Evolutionary conservation across 2,329 filamentous ascomycete species (phyloP).

Genomic region (Colletotrichum sp.): DNA sequence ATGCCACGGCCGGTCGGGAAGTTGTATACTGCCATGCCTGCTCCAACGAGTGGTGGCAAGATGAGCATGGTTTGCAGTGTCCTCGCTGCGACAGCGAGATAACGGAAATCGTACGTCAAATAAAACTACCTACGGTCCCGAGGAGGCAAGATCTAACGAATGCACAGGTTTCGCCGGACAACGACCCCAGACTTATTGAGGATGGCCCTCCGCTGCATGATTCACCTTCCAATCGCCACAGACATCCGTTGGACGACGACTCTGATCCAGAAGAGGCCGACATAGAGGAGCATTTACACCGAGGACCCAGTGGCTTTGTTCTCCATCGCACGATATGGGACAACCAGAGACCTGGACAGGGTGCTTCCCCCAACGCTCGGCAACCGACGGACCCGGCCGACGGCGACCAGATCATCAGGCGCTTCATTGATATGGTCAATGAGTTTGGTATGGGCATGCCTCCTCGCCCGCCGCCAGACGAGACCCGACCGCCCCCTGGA

Average conservation of each 20-base stretch:
- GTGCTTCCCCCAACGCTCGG: not conserved
- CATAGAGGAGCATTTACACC: conserved; percentile 56
- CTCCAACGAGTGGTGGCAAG: conserved; percentile 78
- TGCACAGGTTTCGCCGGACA: conserved; percentile 57
- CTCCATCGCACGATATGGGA: conserved; percentile 40
- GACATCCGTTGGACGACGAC: conserved; percentile 38
- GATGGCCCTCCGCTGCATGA: conserved; percentile 27
- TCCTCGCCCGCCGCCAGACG: not conserved
- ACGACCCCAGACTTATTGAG: conserved; percentile 63
- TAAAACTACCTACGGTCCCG: not conserved
- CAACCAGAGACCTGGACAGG: conserved; percentile 8
- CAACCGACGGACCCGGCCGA: conserved; percentile 27
- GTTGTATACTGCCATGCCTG: conserved; percentile 89
- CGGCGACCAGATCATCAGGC: conserved; percentile 41
- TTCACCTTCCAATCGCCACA: conserved; percentile 16
- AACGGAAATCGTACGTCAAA: conserved; percentile 79
- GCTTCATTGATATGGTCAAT: conserved; percentile 51
- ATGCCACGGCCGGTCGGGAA: conserved; percentile 62
- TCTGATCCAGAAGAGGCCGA: conserved; percentile 66
- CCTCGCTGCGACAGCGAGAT: conserved; percentile 80
- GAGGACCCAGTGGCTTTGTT: conserved; percentile 45
- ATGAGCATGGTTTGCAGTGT: conserved; percentile 73
- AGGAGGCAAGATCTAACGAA: conserved; percentile 25
- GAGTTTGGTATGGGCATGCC: conserved; percentile 32
- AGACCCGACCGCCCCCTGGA: conserved; percentile 21